Base-by-base conservation (phyloP, 768 basidiomycete species). In the Tricholoma terreum region DNA sequence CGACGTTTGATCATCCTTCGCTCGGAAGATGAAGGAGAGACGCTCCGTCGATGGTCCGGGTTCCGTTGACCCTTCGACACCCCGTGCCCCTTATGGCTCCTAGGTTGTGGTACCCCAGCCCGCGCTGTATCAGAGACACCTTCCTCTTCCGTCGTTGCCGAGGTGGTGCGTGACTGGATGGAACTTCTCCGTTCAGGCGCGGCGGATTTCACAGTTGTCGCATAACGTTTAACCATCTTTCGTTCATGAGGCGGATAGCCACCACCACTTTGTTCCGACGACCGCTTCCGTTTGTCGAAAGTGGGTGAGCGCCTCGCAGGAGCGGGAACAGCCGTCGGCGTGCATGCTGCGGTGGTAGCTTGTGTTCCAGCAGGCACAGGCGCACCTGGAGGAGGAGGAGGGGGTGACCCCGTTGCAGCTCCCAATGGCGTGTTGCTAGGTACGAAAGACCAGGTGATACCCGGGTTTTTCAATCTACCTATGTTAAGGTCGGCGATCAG, bases 401-500 rank as follows among this genome's bases (percentile, higher is more conserved):
- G 45, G 2, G 45, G 2, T 6, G 45, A 24, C 11, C 12, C 12
- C 4, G 22, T 14, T 15, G 45, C 14, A 1, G 1, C 5, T 15
- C 45, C 45, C 22, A 46, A 12, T 5, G 8, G 14, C 10, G 45
- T 46, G 11, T 24, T 3, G 6, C 14, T 46, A 15, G 45, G 45
- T 14, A 46, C 45, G 15, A 4, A 46, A 15, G 24, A 14, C 45
- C 45, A 46, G 3, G 22, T 27, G 24, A 46, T 15, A 4, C 14
- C 22, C 3, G 24, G 24, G 11, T 46, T 4, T 12, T 6, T 8
- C 24, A 60, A 36, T 46, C 55, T 38, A 5, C 64, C 60, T 8
- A 35, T 55, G 5, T 19, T 17, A 40, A 33, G 46, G 6, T 34
- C 36, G 15, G 60, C 60, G n/a, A 65, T 55, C 9, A 43, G 31